Evolutionary conservation across 768 basidiomycete genomes (phyloP), one percentile per base, ranked within the genome.

Genomic region (Suillus sp.): DNA sequence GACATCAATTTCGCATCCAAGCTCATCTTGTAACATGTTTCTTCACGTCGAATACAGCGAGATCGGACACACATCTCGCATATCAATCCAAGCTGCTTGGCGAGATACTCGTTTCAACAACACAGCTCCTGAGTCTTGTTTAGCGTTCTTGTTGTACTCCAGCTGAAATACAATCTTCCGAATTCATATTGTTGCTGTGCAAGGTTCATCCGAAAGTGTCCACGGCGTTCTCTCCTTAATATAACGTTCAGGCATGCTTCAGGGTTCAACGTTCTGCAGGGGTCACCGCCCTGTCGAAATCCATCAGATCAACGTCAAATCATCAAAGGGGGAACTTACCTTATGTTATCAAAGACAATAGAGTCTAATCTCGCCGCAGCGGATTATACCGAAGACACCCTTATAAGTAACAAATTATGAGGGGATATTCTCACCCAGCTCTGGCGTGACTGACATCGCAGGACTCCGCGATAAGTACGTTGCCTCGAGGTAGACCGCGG

Each of bases 1-100:
- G 2, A 71, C 65, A 18, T 67, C 69, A n/a, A 77, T 68, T 32
- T 72, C 71, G 3, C 67, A 62, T 3, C 79, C 80, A 0, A 70
- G 48, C 16, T 64, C 66, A 43, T 79, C 76, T 74, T 5, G 37
- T 37, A 14, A 74, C 13, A 16, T 3, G 25, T 59, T 78, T 76
- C 32, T 59, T 64, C 14, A 75, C 60, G 22, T 70, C 37, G 62
- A 79, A 74, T 5, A 70, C 66, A 0, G 70, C 60, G 59, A 78
- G 59, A 11, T 71, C 59, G 45, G 69, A 71, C 20, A 68, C 71
- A 10, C 57, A 71, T 73, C 18, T 67, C 70, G 5, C 57, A 71
- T 73, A 6, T 68, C 68, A 20, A 72, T 69, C 68, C 71, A 70
- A 7, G 71, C 67, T 61, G 68, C 69, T 74, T 69, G 0, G 72